Evolutionary conservation across 139 green algal genomes (phyloP).

Genomic region (Asterochloris sp.): DNA sequence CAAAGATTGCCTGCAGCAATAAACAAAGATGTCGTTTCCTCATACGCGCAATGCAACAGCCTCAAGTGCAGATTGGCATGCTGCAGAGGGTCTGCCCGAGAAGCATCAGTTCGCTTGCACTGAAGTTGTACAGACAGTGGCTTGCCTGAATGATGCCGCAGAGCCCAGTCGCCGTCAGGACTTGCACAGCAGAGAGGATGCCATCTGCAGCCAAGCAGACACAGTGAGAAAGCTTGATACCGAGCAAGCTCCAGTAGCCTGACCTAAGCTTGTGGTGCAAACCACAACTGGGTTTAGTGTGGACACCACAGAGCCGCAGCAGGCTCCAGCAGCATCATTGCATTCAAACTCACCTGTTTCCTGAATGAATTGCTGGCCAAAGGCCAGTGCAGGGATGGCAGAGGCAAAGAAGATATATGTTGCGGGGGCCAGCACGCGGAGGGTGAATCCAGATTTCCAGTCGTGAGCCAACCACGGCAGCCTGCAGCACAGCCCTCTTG

Average conservation of each 20-base stretch:
- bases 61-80: background rate
- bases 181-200: constrained; percentile 54
- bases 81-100: background rate
- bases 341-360: constrained; percentile 41
- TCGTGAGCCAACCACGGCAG: constrained; percentile 42
- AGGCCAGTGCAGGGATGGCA: constrained; percentile 79
- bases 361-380: constrained; percentile 73
- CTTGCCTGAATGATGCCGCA: constrained; percentile 59
- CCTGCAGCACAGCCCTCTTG: background rate
- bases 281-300: no score
- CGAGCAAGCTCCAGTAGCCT: no score
- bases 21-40: background rate
- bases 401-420: constrained; percentile 86
- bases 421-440: constrained; percentile 65
- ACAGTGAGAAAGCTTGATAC: no score
- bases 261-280: no score
- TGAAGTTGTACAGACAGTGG: background rate
- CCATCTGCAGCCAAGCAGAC: constrained; percentile 29
- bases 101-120: background rate
- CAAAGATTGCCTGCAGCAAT: constrained; percentile 62
- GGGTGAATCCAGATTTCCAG: constrained; percentile 49
- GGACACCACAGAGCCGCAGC: background rate
- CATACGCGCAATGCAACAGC: no score
- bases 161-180: constrained; percentile 67
- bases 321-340: constrained; percentile 9